Evolutionary conservation across 495 filamentous ascomycete genomes (phyloP), one percentile per base, ranked within the genome.

Genomic region (Penicillium coffeae): DNA sequence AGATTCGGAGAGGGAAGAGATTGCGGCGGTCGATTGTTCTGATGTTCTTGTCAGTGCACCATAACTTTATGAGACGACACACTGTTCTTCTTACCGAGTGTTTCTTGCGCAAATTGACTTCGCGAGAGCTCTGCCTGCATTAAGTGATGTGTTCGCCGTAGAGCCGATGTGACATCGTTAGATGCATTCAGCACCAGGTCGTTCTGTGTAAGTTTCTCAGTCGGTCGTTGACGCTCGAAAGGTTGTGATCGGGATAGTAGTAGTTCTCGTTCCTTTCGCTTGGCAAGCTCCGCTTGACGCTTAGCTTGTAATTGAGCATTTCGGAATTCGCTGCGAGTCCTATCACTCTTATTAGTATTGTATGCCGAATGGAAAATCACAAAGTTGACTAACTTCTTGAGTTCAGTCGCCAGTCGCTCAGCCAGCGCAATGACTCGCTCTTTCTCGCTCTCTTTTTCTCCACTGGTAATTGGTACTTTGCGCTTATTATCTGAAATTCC

Each of bases 61-160:
- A 21, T n/a, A 21, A 2, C 8, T 10, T 16, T n/a, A 6, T 7
- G 18, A 16, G 6, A 38, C 22, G n/a, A 27, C 25, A 8, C 5
- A 25, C 3, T 5, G 4, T 10, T 16, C 5, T 20, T 62, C 66
- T 36, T 50, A 79, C 76, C 68, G 42, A 97, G 77, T 1, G 90
- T 94, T 47, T 94, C 85, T 33, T 89, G 81, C 5, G 93, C 90
- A 60, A 96, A 97, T 52, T 84, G 85, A 27, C 88, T 91, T 25
- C 86, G 81, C 40, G 83, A 81, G 4, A 99, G 77, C 71, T 95
- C 90, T 0, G 81, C 69, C 34, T 87, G 80, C 77, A 97, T 88
- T 47, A 94, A 73, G 19, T 85, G 77, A 62, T 97, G 91, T 9
- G 90, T 94, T 53, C 91, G 76, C 40, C 88, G 79, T 35, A 99